Conservation (phyloP, 345 rosid genomes). For the Brassica napus region Da-Ae NC_063441.1:14246001-14246500, state of each 20-base stretch:
- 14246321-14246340: not conserved
- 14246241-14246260: not conserved
- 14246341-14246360: not conserved
- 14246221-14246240: not conserved
- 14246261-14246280: too few relatives aligned
- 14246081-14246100: conserved; percentile 81
- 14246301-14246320: not conserved
- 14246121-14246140: conserved; percentile 93
- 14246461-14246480: not conserved
- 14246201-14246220: conserved; percentile 38
- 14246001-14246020: conserved; percentile 97
- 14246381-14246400: conserved; percentile 22
- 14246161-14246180: conserved; percentile 93
- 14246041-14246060: conserved; percentile 72
- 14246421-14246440: conserved; percentile 40
- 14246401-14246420: conserved; percentile 44
- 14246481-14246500: not conserved
- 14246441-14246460: conserved; percentile 42
- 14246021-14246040: conserved; percentile 57
- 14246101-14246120: conserved; percentile 98
- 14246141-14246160: conserved; percentile 83
- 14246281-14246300: too few relatives aligned
- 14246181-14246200: conserved; percentile 86
- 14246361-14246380: not conserved
- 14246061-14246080: conserved; percentile 74